Conservation (phyloP, 2,329 filamentous ascomycete genomes). For the Chrysoporthe puriensis region DNA sequence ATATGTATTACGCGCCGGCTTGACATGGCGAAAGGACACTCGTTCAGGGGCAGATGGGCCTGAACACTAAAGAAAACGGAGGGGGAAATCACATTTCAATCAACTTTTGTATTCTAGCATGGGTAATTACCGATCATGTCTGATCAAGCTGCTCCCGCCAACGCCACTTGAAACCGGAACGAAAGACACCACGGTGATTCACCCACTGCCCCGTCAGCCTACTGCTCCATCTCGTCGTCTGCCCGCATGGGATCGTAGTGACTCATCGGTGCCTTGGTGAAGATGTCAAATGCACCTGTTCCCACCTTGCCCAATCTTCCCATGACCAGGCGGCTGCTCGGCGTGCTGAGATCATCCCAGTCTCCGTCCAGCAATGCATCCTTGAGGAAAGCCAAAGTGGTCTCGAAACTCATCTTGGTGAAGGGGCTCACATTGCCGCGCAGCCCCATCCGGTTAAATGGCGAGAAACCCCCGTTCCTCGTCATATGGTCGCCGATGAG, state of each 20-base stretch:
- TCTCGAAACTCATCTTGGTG: conserved; percentile 99
- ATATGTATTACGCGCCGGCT: no score
- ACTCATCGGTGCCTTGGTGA: conserved; percentile 63
- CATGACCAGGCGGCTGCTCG: conserved; percentile 86
- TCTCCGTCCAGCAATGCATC: conserved; percentile 91
- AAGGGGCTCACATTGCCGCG: conserved; percentile 85
- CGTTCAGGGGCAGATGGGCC: no score
- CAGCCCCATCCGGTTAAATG: conserved; percentile 91
- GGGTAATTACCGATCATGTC: neutral
- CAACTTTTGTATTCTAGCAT: neutral
- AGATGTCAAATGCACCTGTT: conserved; percentile 89
- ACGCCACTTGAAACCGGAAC: conserved; percentile 2
- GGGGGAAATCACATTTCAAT: neutral
- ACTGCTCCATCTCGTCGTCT: conserved; percentile 29
- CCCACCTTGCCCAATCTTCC: conserved; percentile 82
- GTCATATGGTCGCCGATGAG: conserved; percentile 98
- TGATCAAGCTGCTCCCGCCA: conserved; percentile 20
- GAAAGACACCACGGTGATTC: neutral
- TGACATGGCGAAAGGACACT: no score
- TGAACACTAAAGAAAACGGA: neutral
- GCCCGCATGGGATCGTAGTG: conserved; percentile 44
- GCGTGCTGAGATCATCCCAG: conserved; percentile 83
- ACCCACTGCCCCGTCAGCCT: neutral
- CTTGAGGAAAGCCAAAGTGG: conserved; percentile 88
- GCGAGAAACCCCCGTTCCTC: conserved; percentile 82